Evolutionary conservation across 192 early-diverging fungal genomes (phyloP), one percentile per base, ranked within the genome.

Genomic region (Jimgerdemannia lactiflua): DNA sequence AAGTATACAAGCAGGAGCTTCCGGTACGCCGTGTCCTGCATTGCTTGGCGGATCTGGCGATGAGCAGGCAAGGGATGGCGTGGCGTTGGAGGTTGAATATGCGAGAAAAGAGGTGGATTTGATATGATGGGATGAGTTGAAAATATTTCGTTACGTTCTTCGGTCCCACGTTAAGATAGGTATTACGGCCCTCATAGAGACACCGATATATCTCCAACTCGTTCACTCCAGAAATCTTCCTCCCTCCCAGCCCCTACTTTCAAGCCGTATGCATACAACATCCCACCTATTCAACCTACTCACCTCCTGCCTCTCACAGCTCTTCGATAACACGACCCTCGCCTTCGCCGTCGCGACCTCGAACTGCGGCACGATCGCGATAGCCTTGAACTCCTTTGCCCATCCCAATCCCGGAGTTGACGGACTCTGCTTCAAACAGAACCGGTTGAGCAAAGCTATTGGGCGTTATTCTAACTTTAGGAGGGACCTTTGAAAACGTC

Each of bases 51-150:
- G 76, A 77, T 94, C 87, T 40, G 91, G 92, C 3, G 90, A 86
- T 42, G 91, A 86, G 40, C 82, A 84, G 65, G 90, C 92, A 44
- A 99, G 87, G 90, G 43, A 98, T 94, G n/a, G 96, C 91, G 49
- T 97, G 78, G 44, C 98, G 90, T 85, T 97, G 96, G 74, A 99
- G 86, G 80, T 99, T 99, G 79, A 94, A 98, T 39, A 90, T 89
- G 29, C 1, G 29, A 29, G 0, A 1, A 29, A 29, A 29, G 1
- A 29, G 71, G 64, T 7, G 14, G 29, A 29, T 74, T 18, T 43
- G 6, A 14, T 6, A 59, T 6, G 14, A 59, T 10, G 6, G 14
- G 8, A 14, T 59, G 59, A 70, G 43, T 3, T 39, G 44, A 43
- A 14, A 59, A 59, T 0, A 1, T 10, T 14, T 29, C 29, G 29